phyloP scores from a whole-genome alignment of 805 yeast genomes.

The Hyphopichia homilentoma region DNA sequence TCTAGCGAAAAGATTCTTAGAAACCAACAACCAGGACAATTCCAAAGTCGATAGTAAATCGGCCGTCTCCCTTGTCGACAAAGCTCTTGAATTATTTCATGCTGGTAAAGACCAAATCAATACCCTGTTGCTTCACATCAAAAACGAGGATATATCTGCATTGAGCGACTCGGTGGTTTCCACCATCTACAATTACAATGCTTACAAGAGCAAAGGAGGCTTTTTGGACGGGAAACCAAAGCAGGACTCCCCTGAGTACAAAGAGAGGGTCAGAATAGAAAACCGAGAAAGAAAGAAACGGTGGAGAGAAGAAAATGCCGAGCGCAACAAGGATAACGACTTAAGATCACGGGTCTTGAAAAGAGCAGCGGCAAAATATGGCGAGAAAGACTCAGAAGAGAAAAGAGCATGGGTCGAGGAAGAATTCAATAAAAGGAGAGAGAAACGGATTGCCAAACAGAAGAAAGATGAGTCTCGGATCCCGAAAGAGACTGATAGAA shows the following conservation, averaged over 20 bases:
- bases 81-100: slow-evolving; percentile 17
- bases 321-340: slow-evolving; percentile 85
- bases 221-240: slow-evolving; percentile 20
- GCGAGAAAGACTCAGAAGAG: slow-evolving; percentile 51
- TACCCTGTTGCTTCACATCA: slow-evolving; percentile 2
- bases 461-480: slow-evolving; percentile 22
- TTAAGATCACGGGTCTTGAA: slow-evolving; percentile 72
- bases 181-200: slow-evolving; percentile 21
- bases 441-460: slow-evolving; percentile 51
- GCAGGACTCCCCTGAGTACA: slow-evolving; percentile 34
- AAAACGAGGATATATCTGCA: slow-evolving; percentile 9
- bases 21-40: slow-evolving; percentile 9
- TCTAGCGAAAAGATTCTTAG: slow-evolving; percentile 30
- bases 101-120: slow-evolving; percentile 5
- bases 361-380: slow-evolving; percentile 66
- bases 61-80: slow-evolving; percentile 22
- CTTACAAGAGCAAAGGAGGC: slow-evolving; percentile 11
- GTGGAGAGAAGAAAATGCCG: slow-evolving; percentile 79
- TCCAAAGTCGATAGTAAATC: slow-evolving; percentile 10
- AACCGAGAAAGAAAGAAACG: slow-evolving; percentile 76
- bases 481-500: slow-evolving; percentile 10
- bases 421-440: slow-evolving; percentile 66
- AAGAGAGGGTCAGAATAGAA: slow-evolving; percentile 58
- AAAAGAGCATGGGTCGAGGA: slow-evolving; percentile 65
- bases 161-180: slow-evolving; percentile 17